Evolutionary conservation across 257 asterid species (phyloP).

Genomic region (Ilex asprella): DNA sequence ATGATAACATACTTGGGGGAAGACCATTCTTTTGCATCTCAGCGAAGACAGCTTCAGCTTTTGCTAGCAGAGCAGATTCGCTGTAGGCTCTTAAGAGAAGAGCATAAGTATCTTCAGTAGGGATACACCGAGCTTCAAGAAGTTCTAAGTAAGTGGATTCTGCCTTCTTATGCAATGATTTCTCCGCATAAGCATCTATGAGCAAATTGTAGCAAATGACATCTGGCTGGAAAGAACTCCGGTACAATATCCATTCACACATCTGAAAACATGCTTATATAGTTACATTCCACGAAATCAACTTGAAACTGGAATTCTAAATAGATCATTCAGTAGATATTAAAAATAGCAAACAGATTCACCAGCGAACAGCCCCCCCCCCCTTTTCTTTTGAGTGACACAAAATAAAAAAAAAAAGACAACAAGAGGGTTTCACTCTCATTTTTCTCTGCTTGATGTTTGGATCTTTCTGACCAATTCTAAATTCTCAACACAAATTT

Average conservation of each 20-base stretch:
- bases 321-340: background rate
- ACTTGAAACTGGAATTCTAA: background rate
- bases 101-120: constrained; percentile 84
- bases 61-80: constrained; percentile 49
- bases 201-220: constrained; percentile 79
- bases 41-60: constrained; percentile 62
- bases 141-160: constrained; percentile 62
- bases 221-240: constrained; percentile 70
- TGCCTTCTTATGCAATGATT: constrained; percentile 46
- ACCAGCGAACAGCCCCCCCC: too few species aligned
- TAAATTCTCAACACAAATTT: too few species aligned
- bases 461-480: too few species aligned
- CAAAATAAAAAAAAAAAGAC: too few species aligned
- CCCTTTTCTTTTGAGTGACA: too few species aligned
- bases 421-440: too few species aligned
- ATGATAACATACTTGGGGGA: constrained; percentile 43
- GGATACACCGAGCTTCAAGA: constrained; percentile 63
- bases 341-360: too few species aligned
- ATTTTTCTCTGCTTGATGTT: too few species aligned
- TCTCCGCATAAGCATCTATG: constrained; percentile 80
- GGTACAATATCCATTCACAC: constrained; percentile 69
- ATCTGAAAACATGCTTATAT: constrained; percentile 29
- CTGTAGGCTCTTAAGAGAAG: constrained; percentile 71
- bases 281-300: constrained; percentile 6
- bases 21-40: constrained; percentile 58